These are phyloP conservation scores for Solanum chiquidenum DNA, from an alignment of 257 asterid genomes.

Conservation along the genomic window DNA sequence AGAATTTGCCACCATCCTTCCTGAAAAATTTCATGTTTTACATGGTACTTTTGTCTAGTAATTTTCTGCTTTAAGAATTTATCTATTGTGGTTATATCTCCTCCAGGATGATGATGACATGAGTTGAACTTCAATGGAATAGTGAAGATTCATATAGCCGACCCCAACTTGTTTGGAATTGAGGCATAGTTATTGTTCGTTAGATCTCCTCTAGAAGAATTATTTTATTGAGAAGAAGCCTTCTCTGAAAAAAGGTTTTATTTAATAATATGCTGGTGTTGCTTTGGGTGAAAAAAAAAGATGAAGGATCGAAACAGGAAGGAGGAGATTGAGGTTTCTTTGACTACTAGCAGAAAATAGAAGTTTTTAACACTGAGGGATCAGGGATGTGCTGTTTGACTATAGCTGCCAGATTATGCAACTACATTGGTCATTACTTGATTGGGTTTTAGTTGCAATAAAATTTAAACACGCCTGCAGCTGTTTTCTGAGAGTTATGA, in stretches of 20 bases:
- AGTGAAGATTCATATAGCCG: neutral
- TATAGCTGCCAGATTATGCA: neutral
- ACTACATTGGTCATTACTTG: neutral
- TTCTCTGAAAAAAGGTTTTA: neutral
- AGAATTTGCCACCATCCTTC: neutral
- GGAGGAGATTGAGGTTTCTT: neutral
- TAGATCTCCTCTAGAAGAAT: neutral
- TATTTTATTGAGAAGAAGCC: neutral
- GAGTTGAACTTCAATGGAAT: neutral
- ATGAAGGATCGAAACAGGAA: neutral
- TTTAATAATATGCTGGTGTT: neutral
- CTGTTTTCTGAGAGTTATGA: neutral
- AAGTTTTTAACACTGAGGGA: neutral
- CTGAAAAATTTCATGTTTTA: neutral
- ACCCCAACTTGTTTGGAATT: neutral
- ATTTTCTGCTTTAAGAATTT: neutral
- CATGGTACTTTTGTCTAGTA: neutral
- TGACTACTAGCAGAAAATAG: neutral
- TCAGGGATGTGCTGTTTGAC: neutral
- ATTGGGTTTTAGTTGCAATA: neutral
- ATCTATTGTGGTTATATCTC: neutral
- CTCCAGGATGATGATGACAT: neutral
- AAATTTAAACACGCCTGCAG: neutral
- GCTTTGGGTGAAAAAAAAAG: neutral
- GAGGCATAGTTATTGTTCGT: neutral